phyloP scores from a whole-genome alignment of 2,329 filamentous ascomycete genomes.

The Sordariomycetes sp. region DNA sequence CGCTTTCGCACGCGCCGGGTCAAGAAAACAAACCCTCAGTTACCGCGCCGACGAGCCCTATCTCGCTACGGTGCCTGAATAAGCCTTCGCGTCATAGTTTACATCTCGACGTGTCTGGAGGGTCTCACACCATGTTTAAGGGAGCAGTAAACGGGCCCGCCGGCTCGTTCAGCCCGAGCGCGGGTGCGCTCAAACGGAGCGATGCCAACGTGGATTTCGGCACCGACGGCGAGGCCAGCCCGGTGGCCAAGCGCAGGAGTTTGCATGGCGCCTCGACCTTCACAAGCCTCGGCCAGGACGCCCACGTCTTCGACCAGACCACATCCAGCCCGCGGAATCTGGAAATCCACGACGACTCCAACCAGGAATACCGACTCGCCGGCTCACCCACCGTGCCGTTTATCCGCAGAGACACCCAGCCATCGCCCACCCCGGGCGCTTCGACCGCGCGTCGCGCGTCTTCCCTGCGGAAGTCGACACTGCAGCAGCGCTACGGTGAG shows the following conservation, averaged over 20 bases:
- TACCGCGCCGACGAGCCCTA: slow-evolving; percentile 23
- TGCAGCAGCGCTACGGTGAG: slow-evolving; percentile 72
- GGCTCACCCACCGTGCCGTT: slow-evolving; percentile 15
- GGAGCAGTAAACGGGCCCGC: neutral
- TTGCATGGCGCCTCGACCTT: slow-evolving; percentile 63
- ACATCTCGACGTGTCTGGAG: slow-evolving; percentile 44
- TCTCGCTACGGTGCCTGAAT: slow-evolving; percentile 32
- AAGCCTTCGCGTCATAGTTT: slow-evolving; percentile 42
- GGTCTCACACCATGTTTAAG: slow-evolving; percentile 25
- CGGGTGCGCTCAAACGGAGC: slow-evolving; percentile 83
- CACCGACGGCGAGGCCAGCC: slow-evolving; percentile 66
- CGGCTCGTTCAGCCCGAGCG: slow-evolving; percentile 15
- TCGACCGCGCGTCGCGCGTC: slow-evolving; percentile 59
- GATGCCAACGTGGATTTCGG: slow-evolving; percentile 86
- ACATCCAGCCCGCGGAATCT: slow-evolving; percentile 6
- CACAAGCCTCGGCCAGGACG: slow-evolving; percentile 40
- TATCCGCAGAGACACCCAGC: slow-evolving; percentile 25
- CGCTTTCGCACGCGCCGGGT: slow-evolving; percentile 13
- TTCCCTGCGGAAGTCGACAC: slow-evolving; percentile 74
- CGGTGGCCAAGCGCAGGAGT: slow-evolving; percentile 84
- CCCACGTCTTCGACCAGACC: slow-evolving; percentile 58
- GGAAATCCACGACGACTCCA: slow-evolving; percentile 25
- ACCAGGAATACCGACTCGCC: slow-evolving; percentile 42
- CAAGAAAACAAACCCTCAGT: slow-evolving; percentile 26
- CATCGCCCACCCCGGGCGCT: slow-evolving; percentile 34